Evolutionary conservation across 2,329 filamentous ascomycete species (phyloP).

Genomic region (Colletotrichum tofieldiae): DNA sequence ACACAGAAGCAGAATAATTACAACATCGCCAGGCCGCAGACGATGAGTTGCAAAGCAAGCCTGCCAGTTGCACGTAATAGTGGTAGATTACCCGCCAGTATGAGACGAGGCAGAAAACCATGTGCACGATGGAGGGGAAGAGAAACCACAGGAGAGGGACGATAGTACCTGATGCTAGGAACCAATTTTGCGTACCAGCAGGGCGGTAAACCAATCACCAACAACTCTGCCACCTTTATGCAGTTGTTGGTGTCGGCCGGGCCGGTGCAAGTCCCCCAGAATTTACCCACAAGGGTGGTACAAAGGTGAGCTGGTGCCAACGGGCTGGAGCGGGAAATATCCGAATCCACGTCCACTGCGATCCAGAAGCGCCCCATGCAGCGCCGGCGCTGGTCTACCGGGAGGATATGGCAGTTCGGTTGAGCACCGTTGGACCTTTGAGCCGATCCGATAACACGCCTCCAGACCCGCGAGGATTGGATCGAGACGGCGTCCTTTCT

Average conservation of each 20-base stretch:
- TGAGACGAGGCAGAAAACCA: neutral
- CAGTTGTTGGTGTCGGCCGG: constrained; percentile 12
- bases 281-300: constrained; percentile 13
- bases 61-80: neutral
- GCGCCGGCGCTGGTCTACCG: constrained; percentile 2
- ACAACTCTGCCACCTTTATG: constrained; percentile 8
- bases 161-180: constrained; percentile 19
- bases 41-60: neutral
- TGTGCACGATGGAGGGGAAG: constrained; percentile 1
- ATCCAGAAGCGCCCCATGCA: constrained; percentile 26
- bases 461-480: neutral
- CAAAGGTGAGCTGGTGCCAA: constrained; percentile 25
- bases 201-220: constrained; percentile 25
- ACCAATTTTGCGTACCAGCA: constrained; percentile 27
- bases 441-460: neutral
- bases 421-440: neutral
- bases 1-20: neutral
- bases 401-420: neutral
- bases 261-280: constrained; percentile 3
- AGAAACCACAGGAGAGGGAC: neutral
- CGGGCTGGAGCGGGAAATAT: constrained; percentile 24
- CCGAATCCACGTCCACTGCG: constrained; percentile 13
- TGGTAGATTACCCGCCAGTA: neutral
- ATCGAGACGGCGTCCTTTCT: neutral
- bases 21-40: neutral